phyloP scores from a whole-genome alignment of 805 yeast genomes.

The Yamadazyma nakazawae region DNA sequence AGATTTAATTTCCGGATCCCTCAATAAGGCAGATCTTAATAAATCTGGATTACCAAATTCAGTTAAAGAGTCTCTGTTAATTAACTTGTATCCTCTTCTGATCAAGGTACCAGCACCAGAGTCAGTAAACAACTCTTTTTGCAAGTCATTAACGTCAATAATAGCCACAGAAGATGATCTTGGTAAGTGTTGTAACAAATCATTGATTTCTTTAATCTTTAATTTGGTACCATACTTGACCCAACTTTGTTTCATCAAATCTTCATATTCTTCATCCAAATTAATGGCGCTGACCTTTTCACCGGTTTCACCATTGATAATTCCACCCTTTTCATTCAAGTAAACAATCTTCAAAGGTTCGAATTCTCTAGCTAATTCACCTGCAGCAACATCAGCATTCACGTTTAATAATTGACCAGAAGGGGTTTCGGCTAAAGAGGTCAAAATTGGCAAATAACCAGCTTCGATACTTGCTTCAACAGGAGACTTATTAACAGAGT shows the following conservation, averaged over 20 bases:
- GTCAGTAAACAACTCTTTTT: slow-evolving; percentile 96
- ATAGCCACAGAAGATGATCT: slow-evolving; percentile 97
- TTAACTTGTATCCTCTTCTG: slow-evolving; percentile 91
- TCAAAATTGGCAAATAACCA: slow-evolving; percentile 94
- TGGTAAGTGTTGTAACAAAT: slow-evolving; percentile 88
- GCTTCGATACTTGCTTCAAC: slow-evolving; percentile 93
- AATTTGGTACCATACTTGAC: slow-evolving; percentile 97
- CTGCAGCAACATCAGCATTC: slow-evolving; percentile 98
- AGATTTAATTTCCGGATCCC: slow-evolving; percentile 71
- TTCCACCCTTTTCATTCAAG: slow-evolving; percentile 96
- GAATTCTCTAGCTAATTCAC: slow-evolving; percentile 93
- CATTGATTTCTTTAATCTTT: slow-evolving; percentile 95
- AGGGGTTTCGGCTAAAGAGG: slow-evolving; percentile 94
- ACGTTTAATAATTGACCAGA: slow-evolving; percentile 96
- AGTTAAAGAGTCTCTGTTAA: slow-evolving; percentile 62
- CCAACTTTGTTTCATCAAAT: slow-evolving; percentile 90
- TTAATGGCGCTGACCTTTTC: slow-evolving; percentile 88
- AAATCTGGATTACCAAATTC: slow-evolving; percentile 75
- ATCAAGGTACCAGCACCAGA: slow-evolving; percentile 99
- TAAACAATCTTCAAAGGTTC: slow-evolving; percentile 97
- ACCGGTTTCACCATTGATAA: slow-evolving; percentile 86
- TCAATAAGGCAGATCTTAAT: slow-evolving; percentile 69
- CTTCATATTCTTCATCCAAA: slow-evolving; percentile 94
- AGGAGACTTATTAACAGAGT: slow-evolving; percentile 75
- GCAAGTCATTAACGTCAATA: slow-evolving; percentile 90